Percentiles rank a stretch among this genome's conserved stretches.
Conservation (phyloP, 805 yeast species). For the Lachancea meyersii region DNA sequence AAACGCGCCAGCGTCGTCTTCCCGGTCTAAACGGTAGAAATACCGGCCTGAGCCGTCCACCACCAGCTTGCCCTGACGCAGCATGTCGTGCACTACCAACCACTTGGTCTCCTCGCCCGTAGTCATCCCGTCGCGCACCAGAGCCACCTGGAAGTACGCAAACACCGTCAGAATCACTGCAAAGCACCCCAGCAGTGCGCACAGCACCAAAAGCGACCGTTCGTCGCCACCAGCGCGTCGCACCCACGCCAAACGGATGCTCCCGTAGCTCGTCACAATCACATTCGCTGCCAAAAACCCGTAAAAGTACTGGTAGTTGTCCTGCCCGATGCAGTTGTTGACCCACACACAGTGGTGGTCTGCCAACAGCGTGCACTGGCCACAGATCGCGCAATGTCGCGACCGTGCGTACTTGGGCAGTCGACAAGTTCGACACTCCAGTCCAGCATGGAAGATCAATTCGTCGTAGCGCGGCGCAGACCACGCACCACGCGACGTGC, state of each 20-base stretch:
- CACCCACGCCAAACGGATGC: constrained; percentile 20
- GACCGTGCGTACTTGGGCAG: constrained; percentile 64
- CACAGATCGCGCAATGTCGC: constrained; percentile 68
- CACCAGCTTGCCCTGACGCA: constrained; percentile 37
- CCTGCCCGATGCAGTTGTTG: constrained; percentile 67
- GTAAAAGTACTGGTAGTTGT: constrained; percentile 58
- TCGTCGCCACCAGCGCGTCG: constrained; percentile 12
- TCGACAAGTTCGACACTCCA: constrained; percentile 52
- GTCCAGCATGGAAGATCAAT: constrained; percentile 45
- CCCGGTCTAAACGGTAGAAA: constrained; percentile 4
- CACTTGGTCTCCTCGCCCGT: constrained; percentile 72
- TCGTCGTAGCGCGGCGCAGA: constrained; percentile 38
- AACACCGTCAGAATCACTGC: constrained; percentile 42
- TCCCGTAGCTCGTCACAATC: constrained; percentile 41
- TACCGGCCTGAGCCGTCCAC: constrained; percentile 11
- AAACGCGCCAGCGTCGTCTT: constrained; percentile 4
- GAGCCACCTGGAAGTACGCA: constrained; percentile 40
- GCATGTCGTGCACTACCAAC: constrained; percentile 52
- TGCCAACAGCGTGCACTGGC: constrained; percentile 51
- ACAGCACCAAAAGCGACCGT: constrained; percentile 33
- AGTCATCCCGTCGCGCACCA: constrained; percentile 61
- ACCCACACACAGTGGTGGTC: constrained; percentile 76
- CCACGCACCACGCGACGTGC: constrained; percentile 6
- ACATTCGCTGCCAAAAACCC: constrained; percentile 47
- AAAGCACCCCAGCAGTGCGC: constrained; percentile 41